A percentile compares a stretch with the other conserved stretches of the same genome.
Evolutionary conservation across 768 basidiomycete genomes (phyloP).

Genomic region (Ephemerocybe angulata): DNA sequence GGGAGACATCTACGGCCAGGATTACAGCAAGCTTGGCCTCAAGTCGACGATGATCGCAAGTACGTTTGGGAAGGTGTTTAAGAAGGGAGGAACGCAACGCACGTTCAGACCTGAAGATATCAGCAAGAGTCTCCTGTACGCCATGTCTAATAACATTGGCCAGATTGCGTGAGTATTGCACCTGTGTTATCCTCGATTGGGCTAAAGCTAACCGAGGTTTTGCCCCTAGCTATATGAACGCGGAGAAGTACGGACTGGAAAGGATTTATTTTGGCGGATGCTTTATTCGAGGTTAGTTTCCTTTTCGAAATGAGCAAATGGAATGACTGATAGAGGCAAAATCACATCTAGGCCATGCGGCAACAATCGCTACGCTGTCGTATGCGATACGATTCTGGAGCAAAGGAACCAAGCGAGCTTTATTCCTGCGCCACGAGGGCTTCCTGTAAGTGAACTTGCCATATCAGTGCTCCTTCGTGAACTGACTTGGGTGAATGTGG

Average conservation of each 20-base stretch:
- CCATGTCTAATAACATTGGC: constrained; percentile 97
- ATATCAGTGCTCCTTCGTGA: constrained; percentile 4
- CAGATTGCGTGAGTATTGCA: constrained; percentile 88
- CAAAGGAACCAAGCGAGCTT: constrained; percentile 92
- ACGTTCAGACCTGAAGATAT: constrained; percentile 90
- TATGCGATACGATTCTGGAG: constrained; percentile 99
- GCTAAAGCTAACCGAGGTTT: constrained; percentile 1
- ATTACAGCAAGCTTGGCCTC: constrained; percentile 90
- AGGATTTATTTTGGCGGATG: constrained; percentile 99
- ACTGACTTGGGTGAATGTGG: constrained; percentile 13
- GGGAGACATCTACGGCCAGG: constrained; percentile 98
- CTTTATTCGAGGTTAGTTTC: constrained; percentile 82
- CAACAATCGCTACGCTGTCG: constrained; percentile 94
- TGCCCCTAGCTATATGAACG: constrained; percentile 87
- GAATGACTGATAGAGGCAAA: background rate
- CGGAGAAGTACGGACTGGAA: constrained; percentile 95
- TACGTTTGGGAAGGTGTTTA: constrained; percentile 98
- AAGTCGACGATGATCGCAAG: constrained; percentile 98
- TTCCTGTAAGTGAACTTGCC: constrained; percentile 69
- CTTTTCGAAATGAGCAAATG: background rate
- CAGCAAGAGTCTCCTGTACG: constrained; percentile 89
- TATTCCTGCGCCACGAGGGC: constrained; percentile 97
- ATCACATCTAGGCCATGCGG: constrained; percentile 73
- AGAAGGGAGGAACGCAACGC: constrained; percentile 75
- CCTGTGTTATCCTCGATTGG: constrained; percentile 2